phyloP scores from a whole-genome alignment of 2,329 filamentous ascomycete genomes.

The Fusarium falciforme region DNA sequence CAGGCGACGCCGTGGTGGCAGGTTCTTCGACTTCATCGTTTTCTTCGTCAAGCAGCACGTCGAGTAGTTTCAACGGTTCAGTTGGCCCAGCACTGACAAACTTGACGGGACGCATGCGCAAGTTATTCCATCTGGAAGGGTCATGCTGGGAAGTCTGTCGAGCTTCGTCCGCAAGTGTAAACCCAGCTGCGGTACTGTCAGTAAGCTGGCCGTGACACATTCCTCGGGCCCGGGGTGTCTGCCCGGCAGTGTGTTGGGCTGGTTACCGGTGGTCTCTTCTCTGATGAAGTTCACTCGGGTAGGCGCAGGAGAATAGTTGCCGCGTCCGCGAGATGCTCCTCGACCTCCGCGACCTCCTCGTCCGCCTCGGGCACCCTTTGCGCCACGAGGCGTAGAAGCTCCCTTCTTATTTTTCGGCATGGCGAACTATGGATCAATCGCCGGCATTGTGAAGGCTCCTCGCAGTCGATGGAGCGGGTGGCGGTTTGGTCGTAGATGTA shows the following conservation, averaged over 20 bases:
- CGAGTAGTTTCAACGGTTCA: constrained; percentile 59
- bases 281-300: constrained; percentile 6
- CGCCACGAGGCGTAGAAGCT: constrained; percentile 29
- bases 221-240: background rate
- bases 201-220: background rate
- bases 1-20: background rate
- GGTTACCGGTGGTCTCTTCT: constrained; percentile 30
- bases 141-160: constrained; percentile 61
- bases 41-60: constrained; percentile 40
- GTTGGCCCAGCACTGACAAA: constrained; percentile 67
- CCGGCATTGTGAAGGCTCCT: constrained; percentile 23
- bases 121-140: constrained; percentile 53
- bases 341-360: constrained; percentile 31
- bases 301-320: constrained; percentile 11
- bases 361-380: constrained; percentile 31
- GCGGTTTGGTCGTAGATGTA: background rate
- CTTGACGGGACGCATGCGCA: constrained; percentile 61
- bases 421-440: background rate
- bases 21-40: background rate
- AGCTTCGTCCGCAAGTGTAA: constrained; percentile 59
- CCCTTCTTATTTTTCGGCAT: constrained; percentile 45
- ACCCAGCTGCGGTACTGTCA: constrained; percentile 34
- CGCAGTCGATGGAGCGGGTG: background rate
- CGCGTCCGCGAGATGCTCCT: constrained; percentile 22
- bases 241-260: background rate